These are phyloP conservation scores for Colletotrichum salicis DNA, from an alignment of 2,329 filamentous ascomycete genomes.

Conservation along the genomic window DNA sequence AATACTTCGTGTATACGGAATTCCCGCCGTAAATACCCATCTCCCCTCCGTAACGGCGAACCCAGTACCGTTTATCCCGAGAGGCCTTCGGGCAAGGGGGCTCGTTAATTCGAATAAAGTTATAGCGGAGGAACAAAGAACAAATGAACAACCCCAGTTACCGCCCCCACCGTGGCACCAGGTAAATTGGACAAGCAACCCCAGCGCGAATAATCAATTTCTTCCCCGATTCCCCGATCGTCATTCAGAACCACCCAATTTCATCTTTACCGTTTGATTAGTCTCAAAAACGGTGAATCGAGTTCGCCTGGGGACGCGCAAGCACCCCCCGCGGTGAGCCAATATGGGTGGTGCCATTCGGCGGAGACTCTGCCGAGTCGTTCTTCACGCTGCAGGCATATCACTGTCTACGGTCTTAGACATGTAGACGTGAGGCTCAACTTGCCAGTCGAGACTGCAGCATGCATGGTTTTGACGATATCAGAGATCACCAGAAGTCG, in stretches of 20 bases:
- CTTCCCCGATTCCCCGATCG: neutral
- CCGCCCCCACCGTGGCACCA: neutral
- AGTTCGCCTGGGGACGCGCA: conserved; percentile 11
- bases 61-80: neutral
- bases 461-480: no score
- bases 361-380: neutral
- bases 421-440: neutral
- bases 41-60: no score
- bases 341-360: neutral
- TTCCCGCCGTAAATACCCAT: neutral
- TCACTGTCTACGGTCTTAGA: no score
- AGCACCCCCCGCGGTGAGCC: neutral
- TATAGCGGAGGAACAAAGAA: neutral
- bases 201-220: neutral
- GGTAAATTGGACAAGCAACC: neutral
- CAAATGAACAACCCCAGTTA: neutral
- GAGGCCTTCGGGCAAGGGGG: neutral
- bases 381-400: neutral
- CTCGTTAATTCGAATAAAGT: conserved; percentile 11
- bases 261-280: neutral
- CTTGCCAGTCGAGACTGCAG: no score
- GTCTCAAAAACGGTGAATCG: neutral
- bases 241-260: neutral
- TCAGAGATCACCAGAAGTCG: neutral
- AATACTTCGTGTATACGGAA: neutral